phyloP scores from a whole-genome alignment of 2,329 filamentous ascomycete species.

The Penicillium sp. region DNA sequence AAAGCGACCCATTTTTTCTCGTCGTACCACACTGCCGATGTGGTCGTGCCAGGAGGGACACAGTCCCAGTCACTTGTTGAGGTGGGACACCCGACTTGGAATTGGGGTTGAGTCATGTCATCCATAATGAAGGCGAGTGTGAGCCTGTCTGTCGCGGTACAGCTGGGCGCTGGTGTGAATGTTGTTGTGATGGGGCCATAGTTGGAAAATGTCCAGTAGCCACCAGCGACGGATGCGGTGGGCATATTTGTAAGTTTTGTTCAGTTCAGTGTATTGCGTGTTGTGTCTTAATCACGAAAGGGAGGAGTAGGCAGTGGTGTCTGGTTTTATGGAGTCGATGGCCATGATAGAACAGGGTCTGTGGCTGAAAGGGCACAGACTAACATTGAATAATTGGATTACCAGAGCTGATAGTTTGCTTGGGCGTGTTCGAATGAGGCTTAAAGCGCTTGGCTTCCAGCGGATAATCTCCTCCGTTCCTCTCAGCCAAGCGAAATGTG shows the following conservation, averaged over 20 bases:
- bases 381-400: background rate
- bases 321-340: background rate
- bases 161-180: conserved; percentile 9
- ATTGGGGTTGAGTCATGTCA: background rate
- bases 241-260: conserved; percentile 2
- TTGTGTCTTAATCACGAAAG: background rate
- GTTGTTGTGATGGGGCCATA: conserved; percentile 11
- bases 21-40: background rate
- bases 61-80: background rate
- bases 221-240: conserved; percentile 2
- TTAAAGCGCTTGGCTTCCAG: background rate
- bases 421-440: background rate
- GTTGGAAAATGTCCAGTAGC: conserved; percentile 11
- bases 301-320: background rate
- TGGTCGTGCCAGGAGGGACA: background rate
- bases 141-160: background rate
- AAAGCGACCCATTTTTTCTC: background rate
- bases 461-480: background rate
- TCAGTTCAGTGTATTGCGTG: background rate
- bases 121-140: background rate
- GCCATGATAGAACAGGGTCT: background rate
- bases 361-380: background rate
- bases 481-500: background rate
- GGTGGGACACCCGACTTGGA: background rate
- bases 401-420: background rate